Evolutionary conservation across 1,284 basidiomycete species (phyloP), one percentile per base, ranked within the genome.

Genomic region (Rhodotorula sp.): DNA sequence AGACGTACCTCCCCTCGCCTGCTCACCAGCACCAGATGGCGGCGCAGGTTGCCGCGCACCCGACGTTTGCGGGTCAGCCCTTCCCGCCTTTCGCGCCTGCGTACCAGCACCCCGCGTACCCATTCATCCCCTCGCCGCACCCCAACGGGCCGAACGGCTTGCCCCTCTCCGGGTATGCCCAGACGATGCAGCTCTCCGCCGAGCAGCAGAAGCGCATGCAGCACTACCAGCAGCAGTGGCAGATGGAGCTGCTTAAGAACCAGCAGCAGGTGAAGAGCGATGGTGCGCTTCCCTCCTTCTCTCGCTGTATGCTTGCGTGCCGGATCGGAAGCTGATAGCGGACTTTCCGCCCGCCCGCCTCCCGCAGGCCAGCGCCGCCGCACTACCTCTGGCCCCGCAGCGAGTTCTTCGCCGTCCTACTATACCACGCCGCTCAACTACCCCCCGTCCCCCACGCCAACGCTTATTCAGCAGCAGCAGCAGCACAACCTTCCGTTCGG

Each of bases 101-200:
- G 6, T 61, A 41, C 36, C 66, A 59, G 6, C 64, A 76, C 29
- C 72, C 74, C 1, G 64, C 66, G 3, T 76, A 69, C 63, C 74
- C 74, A 3, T 76, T 76, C 63, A 64, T 76, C 37, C 69, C 74
- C 15, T 76, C 74, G 25, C 74, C 74, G n/a, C 74, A 73, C 50
- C 72, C 72, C 13, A 55, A 61, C 59, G 58, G 37, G 27, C n/a
- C 57, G 5, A 36, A 59, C 29, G 53, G 53, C 32, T 3, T 34
- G 32, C 53, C 29, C 9, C 21, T 34, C 9, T 19, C 17, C 57
- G 57, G 39, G 37, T 37, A 67, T 17, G 44, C 54, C 44, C 29
- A 51, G 34, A 34, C 29, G 21, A 32, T 46, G 21, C 48, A 53
- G 39, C 57, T 58, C 39, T 44, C 39, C 6, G 55, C 59, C 27